phyloP scores from a whole-genome alignment of 768 basidiomycete species.

The Cystofilobasidium capitatum region DNA sequence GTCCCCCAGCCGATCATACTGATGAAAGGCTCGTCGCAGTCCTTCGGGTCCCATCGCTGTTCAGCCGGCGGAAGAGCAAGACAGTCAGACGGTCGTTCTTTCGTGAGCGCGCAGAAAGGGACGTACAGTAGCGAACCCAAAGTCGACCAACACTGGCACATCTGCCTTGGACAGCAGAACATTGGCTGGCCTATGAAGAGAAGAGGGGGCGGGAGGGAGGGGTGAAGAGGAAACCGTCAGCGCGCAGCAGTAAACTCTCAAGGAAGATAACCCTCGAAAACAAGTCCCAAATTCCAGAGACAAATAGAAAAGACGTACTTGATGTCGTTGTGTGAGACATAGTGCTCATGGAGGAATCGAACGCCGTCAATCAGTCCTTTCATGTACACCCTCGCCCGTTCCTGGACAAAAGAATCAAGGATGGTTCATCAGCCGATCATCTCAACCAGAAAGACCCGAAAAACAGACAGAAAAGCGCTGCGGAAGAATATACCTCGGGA shows the following conservation, averaged over 20 bases:
- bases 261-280: background rate
- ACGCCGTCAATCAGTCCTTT: constrained; percentile 34
- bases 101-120: background rate
- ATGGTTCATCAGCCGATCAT: background rate
- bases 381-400: constrained; percentile 2
- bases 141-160: constrained; percentile 78
- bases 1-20: constrained; percentile 52
- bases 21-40: constrained; percentile 29
- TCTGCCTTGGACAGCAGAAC: constrained; percentile 71
- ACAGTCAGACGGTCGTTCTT: background rate
- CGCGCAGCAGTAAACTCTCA: no score
- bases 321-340: constrained; percentile 73
- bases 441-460: background rate
- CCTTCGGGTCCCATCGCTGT: background rate
- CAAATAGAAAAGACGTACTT: constrained; percentile 50
- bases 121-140: constrained; percentile 88
- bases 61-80: background rate
- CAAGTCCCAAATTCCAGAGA: background rate
- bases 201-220: background rate
- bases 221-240: background rate
- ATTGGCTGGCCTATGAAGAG: constrained; percentile 64
- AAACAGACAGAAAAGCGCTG: no score
- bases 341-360: constrained; percentile 38
- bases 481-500: constrained; percentile 45
- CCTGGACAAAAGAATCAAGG: background rate